Conservation (phyloP, 129 eudicot genomes). For the Gnaphalium uliginosum region DNA sequence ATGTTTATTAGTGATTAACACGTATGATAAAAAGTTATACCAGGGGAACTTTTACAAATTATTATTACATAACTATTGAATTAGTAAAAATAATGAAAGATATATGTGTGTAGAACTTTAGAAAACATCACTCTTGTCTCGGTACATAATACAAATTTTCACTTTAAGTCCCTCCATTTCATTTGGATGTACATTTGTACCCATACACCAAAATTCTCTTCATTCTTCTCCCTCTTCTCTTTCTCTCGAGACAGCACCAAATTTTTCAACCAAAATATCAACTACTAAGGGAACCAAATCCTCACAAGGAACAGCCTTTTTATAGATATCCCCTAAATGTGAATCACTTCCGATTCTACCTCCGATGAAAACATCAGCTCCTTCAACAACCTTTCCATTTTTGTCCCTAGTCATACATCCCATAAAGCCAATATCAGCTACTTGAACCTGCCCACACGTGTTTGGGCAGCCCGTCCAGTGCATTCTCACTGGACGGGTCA, state of each 20-base stretch:
- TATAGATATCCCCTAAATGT: conserved; percentile 80
- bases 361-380: conserved; percentile 84
- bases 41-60: too few species aligned
- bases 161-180: conserved; percentile 17
- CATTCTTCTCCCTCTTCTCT: conserved; percentile 77
- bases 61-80: conserved; percentile 18
- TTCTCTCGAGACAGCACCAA: conserved; percentile 75
- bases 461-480: conserved; percentile 99
- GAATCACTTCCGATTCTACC: conserved; percentile 95
- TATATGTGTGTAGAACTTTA: conserved; percentile 27
- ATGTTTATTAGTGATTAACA: too few species aligned
- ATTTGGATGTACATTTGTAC: conserved; percentile 30
- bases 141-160: conserved; percentile 9
- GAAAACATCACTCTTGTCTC: conserved; percentile 26
- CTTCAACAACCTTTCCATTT: conserved; percentile 77
- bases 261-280: conserved; percentile 67
- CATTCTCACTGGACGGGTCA: conserved; percentile 74
- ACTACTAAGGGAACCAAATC: conserved; percentile 83
- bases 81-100: conserved; percentile 22
- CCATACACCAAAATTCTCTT: conserved; percentile 19
- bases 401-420: conserved; percentile 91
- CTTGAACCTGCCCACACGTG: conserved; percentile 94
- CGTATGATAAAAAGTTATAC: too few species aligned
- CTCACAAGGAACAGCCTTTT: conserved; percentile 84
- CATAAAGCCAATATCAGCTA: conserved; percentile 97